phyloP scores from a whole-genome alignment of 768 basidiomycete species.

The Phaffia australis region DNA sequence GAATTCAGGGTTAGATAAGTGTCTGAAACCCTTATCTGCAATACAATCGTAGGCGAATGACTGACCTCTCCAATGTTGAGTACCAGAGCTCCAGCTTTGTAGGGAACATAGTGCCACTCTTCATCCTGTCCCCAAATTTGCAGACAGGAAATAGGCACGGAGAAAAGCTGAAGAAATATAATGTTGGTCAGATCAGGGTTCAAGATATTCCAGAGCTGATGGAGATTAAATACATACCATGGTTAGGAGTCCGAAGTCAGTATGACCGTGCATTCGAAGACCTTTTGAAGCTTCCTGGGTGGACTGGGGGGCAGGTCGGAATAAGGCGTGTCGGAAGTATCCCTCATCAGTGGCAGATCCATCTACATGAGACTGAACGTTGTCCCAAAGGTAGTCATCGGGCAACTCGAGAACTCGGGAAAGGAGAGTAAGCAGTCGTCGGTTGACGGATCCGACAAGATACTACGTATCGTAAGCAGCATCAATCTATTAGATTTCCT shows the following conservation, averaged over 20 bases:
- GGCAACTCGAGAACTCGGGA: conserved; percentile 26
- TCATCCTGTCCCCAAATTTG: conserved; percentile 28
- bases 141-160: conserved; percentile 28
- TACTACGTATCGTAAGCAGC: conserved; percentile 5
- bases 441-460: conserved; percentile 29
- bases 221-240: background rate
- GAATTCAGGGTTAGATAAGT: background rate
- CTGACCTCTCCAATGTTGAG: conserved; percentile 28
- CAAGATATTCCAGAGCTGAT: background rate
- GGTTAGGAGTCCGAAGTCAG: conserved; percentile 15
- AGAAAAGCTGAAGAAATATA: conserved; percentile 22
- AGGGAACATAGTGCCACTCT: conserved; percentile 30
- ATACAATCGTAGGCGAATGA: background rate
- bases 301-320: conserved; percentile 22
- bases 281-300: conserved; percentile 22
- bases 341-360: conserved; percentile 24
- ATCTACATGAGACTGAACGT: conserved; percentile 17
- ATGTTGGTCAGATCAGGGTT: conserved; percentile 5
- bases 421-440: conserved; percentile 26
- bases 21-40: background rate
- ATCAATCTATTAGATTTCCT: background rate
- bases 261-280: conserved; percentile 25
- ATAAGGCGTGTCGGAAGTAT: conserved; percentile 23
- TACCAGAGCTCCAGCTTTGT: conserved; percentile 28
- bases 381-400: conserved; percentile 26